These are phyloP conservation scores for Fagopyrum esculentum DNA, from an alignment of 148 eudicot species.

Conservation along the genomic window DNA sequence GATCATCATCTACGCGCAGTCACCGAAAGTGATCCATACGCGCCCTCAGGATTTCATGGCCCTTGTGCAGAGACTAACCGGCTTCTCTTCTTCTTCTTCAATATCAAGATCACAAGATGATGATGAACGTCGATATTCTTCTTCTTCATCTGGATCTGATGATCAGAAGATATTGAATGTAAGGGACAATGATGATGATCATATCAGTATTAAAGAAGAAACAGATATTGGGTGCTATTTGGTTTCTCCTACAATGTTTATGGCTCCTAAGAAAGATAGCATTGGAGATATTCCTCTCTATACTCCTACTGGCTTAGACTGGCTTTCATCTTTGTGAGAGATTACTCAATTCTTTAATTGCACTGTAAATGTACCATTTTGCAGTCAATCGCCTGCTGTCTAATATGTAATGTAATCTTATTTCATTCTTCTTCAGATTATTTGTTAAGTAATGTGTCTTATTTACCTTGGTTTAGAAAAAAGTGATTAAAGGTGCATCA, in stretches of 20 bases:
- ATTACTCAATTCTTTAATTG: neutral
- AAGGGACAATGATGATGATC: neutral
- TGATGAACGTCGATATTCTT: neutral
- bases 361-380: neutral
- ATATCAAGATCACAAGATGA: constrained; percentile 1
- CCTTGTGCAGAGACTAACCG: constrained; percentile 53
- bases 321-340: neutral
- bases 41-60: constrained; percentile 55
- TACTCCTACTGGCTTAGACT: neutral
- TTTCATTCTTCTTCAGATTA: neutral
- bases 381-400: neutral
- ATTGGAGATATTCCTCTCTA: constrained; percentile 15
- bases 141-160: neutral
- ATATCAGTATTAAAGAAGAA: neutral
- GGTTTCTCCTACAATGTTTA: neutral
- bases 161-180: neutral
- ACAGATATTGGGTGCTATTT: neutral
- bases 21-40: constrained; percentile 49
- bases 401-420: neutral
- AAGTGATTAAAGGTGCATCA: neutral
- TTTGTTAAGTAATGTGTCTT: too few relatives aligned
- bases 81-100: constrained; percentile 13
- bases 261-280: neutral
- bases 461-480: neutral
- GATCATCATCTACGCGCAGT: constrained; percentile 33